phyloP scores from a whole-genome alignment of 1,139 yeast genomes.

The Hanseniaspora sp. region DNA sequence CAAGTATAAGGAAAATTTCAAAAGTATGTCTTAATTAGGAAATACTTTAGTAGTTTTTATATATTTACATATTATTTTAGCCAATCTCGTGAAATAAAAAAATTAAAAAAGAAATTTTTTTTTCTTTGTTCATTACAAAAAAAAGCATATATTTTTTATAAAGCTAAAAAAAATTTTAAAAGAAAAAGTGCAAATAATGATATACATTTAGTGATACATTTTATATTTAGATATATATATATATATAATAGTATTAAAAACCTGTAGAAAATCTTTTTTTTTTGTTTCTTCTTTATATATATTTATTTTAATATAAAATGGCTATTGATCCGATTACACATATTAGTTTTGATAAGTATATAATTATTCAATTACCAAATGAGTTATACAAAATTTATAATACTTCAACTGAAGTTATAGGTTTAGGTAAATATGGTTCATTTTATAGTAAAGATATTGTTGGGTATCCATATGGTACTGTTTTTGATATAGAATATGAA shows the following conservation, averaged over 20 bases:
- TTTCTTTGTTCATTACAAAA: not conserved
- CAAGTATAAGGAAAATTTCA: slow-evolving; percentile 17
- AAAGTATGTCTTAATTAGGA: slow-evolving; percentile 14
- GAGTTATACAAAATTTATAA: slow-evolving; percentile 63
- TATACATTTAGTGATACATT: not conserved
- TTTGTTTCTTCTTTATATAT: not conserved
- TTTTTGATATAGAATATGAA: slow-evolving; percentile 69
- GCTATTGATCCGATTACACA: slow-evolving; percentile 31
- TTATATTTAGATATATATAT: not conserved
- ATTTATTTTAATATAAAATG: slow-evolving; percentile 32
- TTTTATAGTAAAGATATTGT: slow-evolving; percentile 64
- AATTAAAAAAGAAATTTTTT: not conserved
- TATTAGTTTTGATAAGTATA: slow-evolving; percentile 34
- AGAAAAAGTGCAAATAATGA: not conserved
- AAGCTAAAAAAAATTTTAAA: not conserved
- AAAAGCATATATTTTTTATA: not conserved
- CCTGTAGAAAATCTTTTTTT: too few relatives aligned
- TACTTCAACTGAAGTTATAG: slow-evolving; percentile 47
- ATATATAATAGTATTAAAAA: too few relatives aligned
- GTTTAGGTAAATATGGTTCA: slow-evolving; percentile 83
- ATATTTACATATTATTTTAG: too few relatives aligned
- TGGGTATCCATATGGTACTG: slow-evolving; percentile 77
- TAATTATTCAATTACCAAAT: slow-evolving; percentile 67
- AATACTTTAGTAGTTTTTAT: too few relatives aligned
- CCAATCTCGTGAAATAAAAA: not conserved